phyloP scores from a whole-genome alignment of 257 asterid species.

The Jacaranda mimosifolia region DNA sequence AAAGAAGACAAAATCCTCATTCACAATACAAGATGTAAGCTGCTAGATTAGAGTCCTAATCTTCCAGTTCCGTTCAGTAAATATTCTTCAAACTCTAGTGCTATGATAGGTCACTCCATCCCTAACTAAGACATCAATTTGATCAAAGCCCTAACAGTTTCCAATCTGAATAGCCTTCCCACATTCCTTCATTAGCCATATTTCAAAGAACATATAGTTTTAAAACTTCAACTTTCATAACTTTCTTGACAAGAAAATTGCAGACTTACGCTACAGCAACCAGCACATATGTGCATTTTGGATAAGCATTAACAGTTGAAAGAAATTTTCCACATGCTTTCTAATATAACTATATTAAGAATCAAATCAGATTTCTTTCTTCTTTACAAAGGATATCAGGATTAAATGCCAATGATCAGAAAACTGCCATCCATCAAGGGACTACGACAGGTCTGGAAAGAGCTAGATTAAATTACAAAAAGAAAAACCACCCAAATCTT shows the following conservation, averaged over 20 bases:
- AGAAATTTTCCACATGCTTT: neutral
- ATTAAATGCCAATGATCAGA: neutral
- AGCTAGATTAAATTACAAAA: neutral
- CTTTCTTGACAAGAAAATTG: neutral
- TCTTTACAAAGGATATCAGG: neutral
- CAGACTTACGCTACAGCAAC: neutral
- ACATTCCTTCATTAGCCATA: neutral
- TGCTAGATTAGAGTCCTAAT: neutral
- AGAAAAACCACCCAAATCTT: neutral
- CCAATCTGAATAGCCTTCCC: neutral
- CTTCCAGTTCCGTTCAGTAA: neutral
- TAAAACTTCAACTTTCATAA: neutral
- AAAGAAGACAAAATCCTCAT: neutral
- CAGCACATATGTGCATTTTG: neutral
- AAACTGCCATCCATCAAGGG: neutral
- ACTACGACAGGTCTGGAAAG: neutral
- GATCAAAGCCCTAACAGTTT: neutral
- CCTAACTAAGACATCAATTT: neutral
- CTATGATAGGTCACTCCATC: neutral
- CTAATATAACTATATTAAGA: slow-evolving; percentile 2
- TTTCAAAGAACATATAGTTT: neutral
- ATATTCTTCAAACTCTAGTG: neutral
- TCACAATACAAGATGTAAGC: neutral
- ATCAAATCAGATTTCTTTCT: neutral
- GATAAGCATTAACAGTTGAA: slow-evolving; percentile 8